Evolutionary conservation across 2,329 filamentous ascomycete species (phyloP).

Genomic region (Aspergillus sojae): DNA sequence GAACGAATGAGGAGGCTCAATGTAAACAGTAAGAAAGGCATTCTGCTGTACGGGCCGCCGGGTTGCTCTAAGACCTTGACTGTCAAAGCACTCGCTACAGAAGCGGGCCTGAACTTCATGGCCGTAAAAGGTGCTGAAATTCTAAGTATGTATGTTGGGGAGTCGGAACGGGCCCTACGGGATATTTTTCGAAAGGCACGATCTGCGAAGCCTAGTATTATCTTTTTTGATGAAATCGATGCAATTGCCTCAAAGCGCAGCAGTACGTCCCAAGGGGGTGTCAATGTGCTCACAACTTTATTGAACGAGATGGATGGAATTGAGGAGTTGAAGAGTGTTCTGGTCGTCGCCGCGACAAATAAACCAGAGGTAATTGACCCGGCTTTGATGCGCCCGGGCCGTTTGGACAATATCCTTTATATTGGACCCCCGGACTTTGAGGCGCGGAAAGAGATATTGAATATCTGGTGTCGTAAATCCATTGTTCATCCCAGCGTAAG

Average conservation of each 20-base stretch:
- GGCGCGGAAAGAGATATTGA: slow-evolving; percentile 76
- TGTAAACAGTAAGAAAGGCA: slow-evolving; percentile 71
- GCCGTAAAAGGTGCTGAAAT: slow-evolving; percentile 92
- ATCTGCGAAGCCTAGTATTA: slow-evolving; percentile 84
- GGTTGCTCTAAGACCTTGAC: slow-evolving; percentile 94
- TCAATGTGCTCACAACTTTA: slow-evolving; percentile 86
- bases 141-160: slow-evolving; percentile 95
- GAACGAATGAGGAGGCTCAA: slow-evolving; percentile 54
- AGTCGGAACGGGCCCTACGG: slow-evolving; percentile 83
- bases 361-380: slow-evolving; percentile 83
- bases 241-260: slow-evolving; percentile 69
- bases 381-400: slow-evolving; percentile 80
- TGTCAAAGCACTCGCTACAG: slow-evolving; percentile 87
- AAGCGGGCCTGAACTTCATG: slow-evolving; percentile 90
- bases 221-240: slow-evolving; percentile 98
- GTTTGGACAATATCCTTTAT: slow-evolving; percentile 83
- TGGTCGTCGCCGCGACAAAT: slow-evolving; percentile 90
- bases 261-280: slow-evolving; percentile 52
- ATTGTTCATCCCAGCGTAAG: slow-evolving; percentile 67
- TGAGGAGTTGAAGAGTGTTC: slow-evolving; percentile 77
- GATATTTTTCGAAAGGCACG: slow-evolving; percentile 84
- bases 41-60: slow-evolving; percentile 87
- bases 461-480: slow-evolving; percentile 65
- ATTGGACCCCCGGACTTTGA: slow-evolving; percentile 76
- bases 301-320: slow-evolving; percentile 97